Evolutionary conservation across 352 stramenopile species (phyloP), one percentile per base, ranked within the genome.

Genomic region (Aphanomyces stellatus): DNA sequence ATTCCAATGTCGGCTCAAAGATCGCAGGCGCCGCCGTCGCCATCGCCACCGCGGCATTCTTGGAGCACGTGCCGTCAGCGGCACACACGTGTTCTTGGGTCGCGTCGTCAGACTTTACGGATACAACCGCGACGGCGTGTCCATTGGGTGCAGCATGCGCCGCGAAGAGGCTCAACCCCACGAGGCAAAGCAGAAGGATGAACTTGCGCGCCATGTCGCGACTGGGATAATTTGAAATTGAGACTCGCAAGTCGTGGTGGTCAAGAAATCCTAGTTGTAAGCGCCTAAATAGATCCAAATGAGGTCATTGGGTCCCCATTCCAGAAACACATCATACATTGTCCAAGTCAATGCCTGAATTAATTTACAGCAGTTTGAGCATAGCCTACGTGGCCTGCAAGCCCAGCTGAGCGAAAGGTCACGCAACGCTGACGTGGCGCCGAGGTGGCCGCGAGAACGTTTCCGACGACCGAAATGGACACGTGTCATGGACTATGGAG

Each of bases 1-100:
- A 91, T 31, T 90, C 78, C 17, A 74, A 60, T 4, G 81, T 88
- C 3, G 83, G 73, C 13, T 81, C 72, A 64, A 92, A 92, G 31
- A 56, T 61, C 3, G 53, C 27, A n/a, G n/a, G n/a, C n/a, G n/a
- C n/a, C n/a, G n/a, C n/a, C n/a, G n/a, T n/a, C n/a, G n/a, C n/a
- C n/a, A n/a, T n/a, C 17, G 53, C 13, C 30, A n/a, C 25, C 24
- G 24, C 46, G 46, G 24, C 24, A 30, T 22, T 10, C 8, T 25
- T 10, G 10, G 28, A n/a, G 31, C 59, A 64, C 19, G 8, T 11
- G 5, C 56, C 56, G 35, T 64, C 42, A n/a, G 35, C 35, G 30
- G 41, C n/a, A 30, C 59, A 55, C 10, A 30, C 33, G 10, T 62
- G n/a, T 15, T 43, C 27, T n/a, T n/a, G n/a, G 27, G 19, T 43